Evolutionary conservation across 2,329 filamentous ascomycete species (phyloP).

Genomic region (Arthroderma uncinatum): DNA sequence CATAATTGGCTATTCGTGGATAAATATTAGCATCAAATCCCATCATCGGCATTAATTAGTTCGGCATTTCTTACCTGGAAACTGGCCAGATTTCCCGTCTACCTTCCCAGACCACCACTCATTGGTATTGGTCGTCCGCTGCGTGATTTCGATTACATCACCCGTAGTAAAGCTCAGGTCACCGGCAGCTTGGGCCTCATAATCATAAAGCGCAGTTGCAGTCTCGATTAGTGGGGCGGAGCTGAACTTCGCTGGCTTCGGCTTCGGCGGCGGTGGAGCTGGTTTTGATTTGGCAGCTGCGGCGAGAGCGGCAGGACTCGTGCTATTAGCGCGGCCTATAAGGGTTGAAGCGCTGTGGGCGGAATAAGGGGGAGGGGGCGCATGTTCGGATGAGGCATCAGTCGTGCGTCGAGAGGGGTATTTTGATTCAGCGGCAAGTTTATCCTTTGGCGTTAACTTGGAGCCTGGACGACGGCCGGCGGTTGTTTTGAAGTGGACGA

Average conservation of each 20-base stretch:
- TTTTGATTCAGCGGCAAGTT: constrained; percentile 29
- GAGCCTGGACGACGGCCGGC: constrained; percentile 43
- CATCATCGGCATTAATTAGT: not conserved
- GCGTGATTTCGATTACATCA: constrained; percentile 79
- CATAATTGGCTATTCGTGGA: constrained; percentile 27
- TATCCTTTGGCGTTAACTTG: constrained; percentile 27
- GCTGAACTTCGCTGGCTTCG: constrained; percentile 67
- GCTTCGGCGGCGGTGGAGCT: constrained; percentile 59
- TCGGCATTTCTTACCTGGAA: constrained; percentile 60
- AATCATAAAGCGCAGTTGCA: constrained; percentile 88
- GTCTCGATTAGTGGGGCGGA: constrained; percentile 58
- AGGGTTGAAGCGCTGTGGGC: constrained; percentile 29
- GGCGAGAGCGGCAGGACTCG: constrained; percentile 31
- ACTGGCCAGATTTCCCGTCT: constrained; percentile 73
- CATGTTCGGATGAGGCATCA: constrained; percentile 39
- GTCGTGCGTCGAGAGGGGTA: constrained; percentile 26
- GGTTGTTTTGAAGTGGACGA: constrained; percentile 84
- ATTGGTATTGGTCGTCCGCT: constrained; percentile 76
- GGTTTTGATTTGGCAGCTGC: constrained; percentile 56
- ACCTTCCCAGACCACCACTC: constrained; percentile 93
- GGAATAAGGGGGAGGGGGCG: constrained; percentile 63
- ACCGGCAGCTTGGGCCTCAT: constrained; percentile 86
- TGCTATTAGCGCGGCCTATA: constrained; percentile 30
- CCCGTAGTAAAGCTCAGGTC: constrained; percentile 84
- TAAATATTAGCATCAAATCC: constrained; percentile 11